Evolutionary conservation across 2,329 filamentous ascomycete genomes (phyloP).

Genomic region (Alternaria burnsii): DNA sequence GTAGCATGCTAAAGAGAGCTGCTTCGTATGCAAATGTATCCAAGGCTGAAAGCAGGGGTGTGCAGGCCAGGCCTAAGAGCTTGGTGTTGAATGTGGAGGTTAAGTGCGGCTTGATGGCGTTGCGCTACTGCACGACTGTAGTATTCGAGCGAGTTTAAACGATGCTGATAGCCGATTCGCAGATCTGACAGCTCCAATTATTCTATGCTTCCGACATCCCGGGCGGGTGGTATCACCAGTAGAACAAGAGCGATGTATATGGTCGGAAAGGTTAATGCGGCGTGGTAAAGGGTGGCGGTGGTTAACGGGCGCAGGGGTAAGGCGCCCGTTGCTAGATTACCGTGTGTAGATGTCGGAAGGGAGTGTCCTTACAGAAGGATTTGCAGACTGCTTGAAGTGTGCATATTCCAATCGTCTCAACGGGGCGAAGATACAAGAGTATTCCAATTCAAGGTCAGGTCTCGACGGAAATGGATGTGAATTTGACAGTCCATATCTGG

Average conservation of each 20-base stretch:
- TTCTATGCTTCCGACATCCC: conserved; percentile 25
- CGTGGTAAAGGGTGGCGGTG: conserved; percentile 30
- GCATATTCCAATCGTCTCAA: conserved; percentile 21
- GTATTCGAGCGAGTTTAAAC: conserved; percentile 38
- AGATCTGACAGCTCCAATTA: conserved; percentile 21
- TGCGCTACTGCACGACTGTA: conserved; percentile 44
- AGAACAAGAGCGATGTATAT: conserved; percentile 36
- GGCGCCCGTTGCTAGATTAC: conserved; percentile 26
- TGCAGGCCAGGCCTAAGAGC: conserved; percentile 29
- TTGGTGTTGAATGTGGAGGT: conserved; percentile 35
- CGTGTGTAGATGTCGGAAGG: conserved; percentile 32
- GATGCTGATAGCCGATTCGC: conserved; percentile 29
- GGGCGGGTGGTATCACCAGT: conserved; percentile 32
- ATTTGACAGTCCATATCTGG: conserved; percentile 23
- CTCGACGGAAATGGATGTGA: conserved; percentile 36
- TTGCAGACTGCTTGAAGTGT: conserved; percentile 20
- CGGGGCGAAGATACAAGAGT: conserved; percentile 28
- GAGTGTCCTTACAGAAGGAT: conserved; percentile 28
- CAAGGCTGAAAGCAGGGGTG: conserved; percentile 38
- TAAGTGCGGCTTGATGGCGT: conserved; percentile 36
- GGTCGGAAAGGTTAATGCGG: conserved; percentile 33
- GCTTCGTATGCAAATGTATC: conserved; percentile 31
- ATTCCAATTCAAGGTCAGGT: conserved; percentile 16
- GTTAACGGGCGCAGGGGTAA: conserved; percentile 30
- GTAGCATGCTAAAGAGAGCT: conserved; percentile 43